phyloP scores from a whole-genome alignment of 1,284 basidiomycete genomes.

The Moniliella sp. region DNA sequence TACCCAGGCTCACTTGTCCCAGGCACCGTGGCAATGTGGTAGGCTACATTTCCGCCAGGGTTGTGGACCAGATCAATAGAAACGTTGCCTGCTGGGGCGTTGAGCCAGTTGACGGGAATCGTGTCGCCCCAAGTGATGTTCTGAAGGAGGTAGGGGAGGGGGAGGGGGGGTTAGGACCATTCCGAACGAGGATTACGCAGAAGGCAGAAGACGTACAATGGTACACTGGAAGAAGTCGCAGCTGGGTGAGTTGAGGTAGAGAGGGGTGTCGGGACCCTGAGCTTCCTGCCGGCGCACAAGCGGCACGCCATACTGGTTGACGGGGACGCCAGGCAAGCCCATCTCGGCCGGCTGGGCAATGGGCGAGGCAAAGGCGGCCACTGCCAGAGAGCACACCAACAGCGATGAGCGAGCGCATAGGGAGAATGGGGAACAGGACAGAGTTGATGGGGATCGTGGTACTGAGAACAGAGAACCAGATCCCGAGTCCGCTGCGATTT shows the following conservation, averaged over 20 bases:
- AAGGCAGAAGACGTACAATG: background rate
- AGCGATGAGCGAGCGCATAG: too few relatives aligned
- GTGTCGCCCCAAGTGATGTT: constrained; percentile 4
- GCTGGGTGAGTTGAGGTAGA: constrained; percentile 11
- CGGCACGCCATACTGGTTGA: too few relatives aligned
- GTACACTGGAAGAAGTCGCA: constrained; percentile 17
- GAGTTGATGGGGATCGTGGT: too few relatives aligned
- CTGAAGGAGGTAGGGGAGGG: background rate
- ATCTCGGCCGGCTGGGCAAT: too few relatives aligned
- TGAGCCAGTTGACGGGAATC: constrained; percentile 15
- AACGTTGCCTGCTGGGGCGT: constrained; percentile 11
- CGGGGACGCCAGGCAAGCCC: too few relatives aligned
- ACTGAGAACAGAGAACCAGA: too few relatives aligned
- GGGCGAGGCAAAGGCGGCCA: too few relatives aligned
- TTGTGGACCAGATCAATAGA: constrained; percentile 9
- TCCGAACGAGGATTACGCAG: background rate
- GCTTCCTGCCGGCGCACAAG: too few relatives aligned
- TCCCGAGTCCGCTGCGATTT: too few relatives aligned
- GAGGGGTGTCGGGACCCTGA: constrained; percentile 10
- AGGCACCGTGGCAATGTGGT: constrained; percentile 12
- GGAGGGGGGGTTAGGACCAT: background rate
- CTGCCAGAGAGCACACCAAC: too few relatives aligned
- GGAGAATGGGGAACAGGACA: too few relatives aligned
- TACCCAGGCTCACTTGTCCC: constrained; percentile 6
- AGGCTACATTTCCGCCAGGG: constrained; percentile 3